Evolutionary conservation across 2,329 filamentous ascomycete genomes (phyloP).

Genomic region (Capronia epimyces): DNA sequence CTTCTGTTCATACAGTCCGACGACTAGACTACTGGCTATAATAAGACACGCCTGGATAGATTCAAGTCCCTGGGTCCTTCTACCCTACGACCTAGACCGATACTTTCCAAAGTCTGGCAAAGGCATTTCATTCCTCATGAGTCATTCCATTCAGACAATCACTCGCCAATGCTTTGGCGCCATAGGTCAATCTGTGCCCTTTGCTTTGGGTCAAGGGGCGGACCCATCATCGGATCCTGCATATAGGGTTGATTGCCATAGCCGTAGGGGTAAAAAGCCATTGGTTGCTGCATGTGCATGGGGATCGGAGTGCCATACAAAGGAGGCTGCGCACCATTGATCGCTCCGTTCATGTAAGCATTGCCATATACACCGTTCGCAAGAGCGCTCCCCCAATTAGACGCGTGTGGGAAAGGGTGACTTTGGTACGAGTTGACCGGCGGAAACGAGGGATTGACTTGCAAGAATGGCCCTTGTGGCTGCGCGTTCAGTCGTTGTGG

Average conservation of each 20-base stretch:
- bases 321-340: constrained; percentile 1
- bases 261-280: constrained; percentile 11
- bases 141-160: constrained; percentile 1
- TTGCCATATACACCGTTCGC: constrained; percentile 9
- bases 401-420: constrained; percentile 4
- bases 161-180: constrained; percentile 37
- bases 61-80: no score
- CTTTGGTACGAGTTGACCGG: neutral
- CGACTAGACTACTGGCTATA: neutral
- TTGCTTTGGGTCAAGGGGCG: constrained; percentile 46
- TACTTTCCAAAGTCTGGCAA: neutral
- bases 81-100: neutral
- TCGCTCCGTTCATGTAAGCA: constrained; percentile 13
- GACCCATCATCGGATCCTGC: constrained; percentile 31
- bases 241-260: constrained; percentile 18
- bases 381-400: constrained; percentile 9
- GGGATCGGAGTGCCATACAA: constrained; percentile 21
- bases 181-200: constrained; percentile 56
- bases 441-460: neutral
- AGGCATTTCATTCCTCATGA: neutral
- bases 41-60: neutral
- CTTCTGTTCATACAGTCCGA: neutral
- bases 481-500: constrained; percentile 2
- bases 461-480: constrained; percentile 1
- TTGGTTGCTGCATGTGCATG: constrained; percentile 20